Evolutionary conservation across 805 yeast species (phyloP).

Genomic region (Zygoascus flipseniorum): DNA sequence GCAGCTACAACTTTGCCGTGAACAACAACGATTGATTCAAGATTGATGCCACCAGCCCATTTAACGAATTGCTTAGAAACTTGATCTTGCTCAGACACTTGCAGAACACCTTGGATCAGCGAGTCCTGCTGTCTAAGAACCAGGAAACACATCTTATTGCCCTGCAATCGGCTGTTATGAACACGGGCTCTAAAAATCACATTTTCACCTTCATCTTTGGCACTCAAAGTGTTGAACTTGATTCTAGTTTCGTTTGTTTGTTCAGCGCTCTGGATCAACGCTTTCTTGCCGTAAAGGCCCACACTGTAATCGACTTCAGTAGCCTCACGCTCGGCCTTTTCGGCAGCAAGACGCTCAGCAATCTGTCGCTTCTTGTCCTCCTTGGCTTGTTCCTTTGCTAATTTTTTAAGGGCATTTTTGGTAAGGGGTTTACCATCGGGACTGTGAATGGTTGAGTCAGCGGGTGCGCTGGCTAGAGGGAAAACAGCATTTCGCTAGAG

Average conservation of each 20-base stretch:
- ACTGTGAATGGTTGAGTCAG: conserved; percentile 31
- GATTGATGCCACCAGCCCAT: conserved; percentile 80
- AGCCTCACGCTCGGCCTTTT: conserved; percentile 70
- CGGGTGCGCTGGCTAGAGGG: not conserved
- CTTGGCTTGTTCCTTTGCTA: conserved; percentile 38
- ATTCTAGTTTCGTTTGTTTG: conserved; percentile 62
- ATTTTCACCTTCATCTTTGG: conserved; percentile 60
- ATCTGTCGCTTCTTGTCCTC: conserved; percentile 74
- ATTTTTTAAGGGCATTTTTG: conserved; percentile 90
- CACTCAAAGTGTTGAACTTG: conserved; percentile 42
- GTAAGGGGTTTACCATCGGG: conserved; percentile 82
- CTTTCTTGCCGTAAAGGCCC: conserved; percentile 82
- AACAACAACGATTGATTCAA: conserved; percentile 88
- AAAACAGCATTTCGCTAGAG: not conserved
- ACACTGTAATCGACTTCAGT: conserved; percentile 80
- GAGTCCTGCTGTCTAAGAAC: conserved; percentile 86
- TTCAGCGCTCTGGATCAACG: conserved; percentile 68
- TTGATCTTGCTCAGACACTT: conserved; percentile 56
- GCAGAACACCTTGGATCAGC: conserved; percentile 76
- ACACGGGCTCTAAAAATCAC: conserved; percentile 89
- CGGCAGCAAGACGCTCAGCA: conserved; percentile 79
- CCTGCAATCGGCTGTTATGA: conserved; percentile 89
- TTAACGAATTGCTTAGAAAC: conserved; percentile 94
- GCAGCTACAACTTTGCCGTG: conserved; percentile 78
- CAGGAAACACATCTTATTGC: conserved; percentile 87